Evolutionary conservation across 2,329 filamentous ascomycete species (phyloP), one percentile per base, ranked within the genome.

Genomic region (Fusarium temperatum): DNA sequence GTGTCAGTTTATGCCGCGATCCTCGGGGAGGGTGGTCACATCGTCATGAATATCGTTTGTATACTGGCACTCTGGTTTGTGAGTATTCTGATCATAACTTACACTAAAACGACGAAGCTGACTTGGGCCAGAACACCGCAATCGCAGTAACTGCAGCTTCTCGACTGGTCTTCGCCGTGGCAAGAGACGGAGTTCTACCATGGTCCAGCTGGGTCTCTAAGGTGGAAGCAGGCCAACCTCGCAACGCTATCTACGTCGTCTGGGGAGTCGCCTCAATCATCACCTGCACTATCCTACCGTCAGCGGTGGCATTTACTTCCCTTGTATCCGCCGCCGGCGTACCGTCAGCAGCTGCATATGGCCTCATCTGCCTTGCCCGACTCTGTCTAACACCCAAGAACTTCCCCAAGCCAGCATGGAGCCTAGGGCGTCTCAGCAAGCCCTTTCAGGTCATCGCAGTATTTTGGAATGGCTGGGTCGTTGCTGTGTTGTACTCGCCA

Each of bases 361-460:
- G 61, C 1, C 42, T 63, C 2, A 63, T 63, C 3, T 35, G 2
- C 9, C 54, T 63, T n/a, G 42, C 18, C 0, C n/a, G 61, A 8
- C 61, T 63, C 6, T 17, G 28, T 1, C 54, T 63, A 0, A 63
- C 54, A 22, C 61, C 61, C 1, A 63, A 63, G 20, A 63, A 30
- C 13, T 63, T 63, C 24, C 61, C 61, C 20, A 63, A 63, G 9
- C 61, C 61, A 22, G 61, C 61, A 12, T 63, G 61, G 61, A 63
- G 61, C 5, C 8, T 63, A 3, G 61, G 61, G 3, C 42, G 36
- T 0, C 36, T 48, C 7, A 63, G 61, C 12, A 63, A 60, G 2
- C 61, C 61, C 1, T 63, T 63, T 9, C 61, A 63, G 6, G 2
- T 63, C 3, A 63, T 63, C 26, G 44, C 61, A 1, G 54, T 63